A percentile compares a stretch with the other conserved stretches of the same genome.
Evolutionary conservation across 192 early-diverging fungal species (phyloP).

Genomic region (Podila clonocystis): DNA sequence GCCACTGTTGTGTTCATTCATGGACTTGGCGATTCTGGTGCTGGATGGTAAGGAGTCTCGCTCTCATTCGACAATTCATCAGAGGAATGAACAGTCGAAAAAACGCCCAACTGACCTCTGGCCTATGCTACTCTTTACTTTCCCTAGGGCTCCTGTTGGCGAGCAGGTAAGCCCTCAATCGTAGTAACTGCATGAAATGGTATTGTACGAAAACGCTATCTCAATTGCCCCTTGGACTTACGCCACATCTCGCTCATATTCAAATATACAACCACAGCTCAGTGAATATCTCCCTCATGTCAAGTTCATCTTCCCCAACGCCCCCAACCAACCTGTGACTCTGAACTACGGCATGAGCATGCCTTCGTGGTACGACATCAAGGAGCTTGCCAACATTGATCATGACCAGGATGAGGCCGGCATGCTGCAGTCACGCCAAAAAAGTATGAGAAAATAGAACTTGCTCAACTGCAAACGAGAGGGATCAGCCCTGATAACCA

Average conservation of each 20-base stretch:
- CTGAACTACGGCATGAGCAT: slow-evolving; percentile 84
- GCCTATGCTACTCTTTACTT: too few species aligned
- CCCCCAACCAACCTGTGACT: slow-evolving; percentile 73
- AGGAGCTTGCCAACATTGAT: slow-evolving; percentile 41
- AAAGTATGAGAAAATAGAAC: slow-evolving; percentile 11
- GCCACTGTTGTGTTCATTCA: slow-evolving; percentile 68
- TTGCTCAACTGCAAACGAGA: too few species aligned
- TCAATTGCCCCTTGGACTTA: background rate
- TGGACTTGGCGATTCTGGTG: slow-evolving; percentile 69
- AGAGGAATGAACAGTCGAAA: too few species aligned
- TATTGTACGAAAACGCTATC: background rate
- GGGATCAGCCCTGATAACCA: too few species aligned
- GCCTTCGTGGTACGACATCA: slow-evolving; percentile 93
- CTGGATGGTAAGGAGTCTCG: slow-evolving; percentile 56
- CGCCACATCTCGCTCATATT: too few species aligned
- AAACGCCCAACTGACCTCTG: too few species aligned
- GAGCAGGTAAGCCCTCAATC: slow-evolving; percentile 18
- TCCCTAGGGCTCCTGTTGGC: slow-evolving; percentile 24
- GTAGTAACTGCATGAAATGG: background rate
- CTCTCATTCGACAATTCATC: too few species aligned
- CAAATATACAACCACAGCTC: slow-evolving; percentile 51
- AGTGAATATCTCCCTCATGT: slow-evolving; percentile 73
- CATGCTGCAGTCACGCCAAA: slow-evolving; percentile 57
- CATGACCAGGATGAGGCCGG: slow-evolving; percentile 77
- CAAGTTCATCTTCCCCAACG: slow-evolving; percentile 94